These are phyloP conservation scores for Tolypocladium nubicola DNA, from an alignment of 2,329 filamentous ascomycete genomes.

Conservation along the genomic window DNA sequence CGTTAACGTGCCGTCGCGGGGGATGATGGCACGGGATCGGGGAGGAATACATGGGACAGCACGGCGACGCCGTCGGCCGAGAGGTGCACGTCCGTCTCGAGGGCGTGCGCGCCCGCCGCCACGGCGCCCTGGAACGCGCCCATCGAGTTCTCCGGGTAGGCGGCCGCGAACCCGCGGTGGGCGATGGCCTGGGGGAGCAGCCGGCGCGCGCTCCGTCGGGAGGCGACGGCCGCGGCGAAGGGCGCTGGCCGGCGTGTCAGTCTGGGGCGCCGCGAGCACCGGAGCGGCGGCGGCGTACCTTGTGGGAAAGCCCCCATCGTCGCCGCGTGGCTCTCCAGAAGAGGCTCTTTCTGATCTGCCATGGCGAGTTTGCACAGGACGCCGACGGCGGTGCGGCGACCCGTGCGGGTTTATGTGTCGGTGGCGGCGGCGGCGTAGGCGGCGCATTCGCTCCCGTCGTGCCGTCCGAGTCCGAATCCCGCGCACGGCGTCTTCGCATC, in stretches of 20 bases:
- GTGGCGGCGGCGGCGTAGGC: neutral
- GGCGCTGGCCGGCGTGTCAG: slow-evolving; percentile 1
- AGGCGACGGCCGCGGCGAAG: slow-evolving; percentile 22
- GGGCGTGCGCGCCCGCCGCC: slow-evolving; percentile 61
- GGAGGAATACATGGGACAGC: slow-evolving; percentile 56
- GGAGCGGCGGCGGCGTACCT: neutral
- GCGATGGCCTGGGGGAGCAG: slow-evolving; percentile 61
- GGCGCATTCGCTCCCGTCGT: neutral
- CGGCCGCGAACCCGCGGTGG: slow-evolving; percentile 68
- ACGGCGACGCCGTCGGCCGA: slow-evolving; percentile 77
- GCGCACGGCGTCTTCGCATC: neutral
- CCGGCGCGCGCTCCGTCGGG: slow-evolving; percentile 12
- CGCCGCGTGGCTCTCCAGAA: neutral
- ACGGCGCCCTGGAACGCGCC: slow-evolving; percentile 66
- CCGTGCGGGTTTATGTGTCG: neutral
- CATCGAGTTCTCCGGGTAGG: slow-evolving; percentile 80
- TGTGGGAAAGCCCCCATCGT: neutral
- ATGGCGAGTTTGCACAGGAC: neutral
- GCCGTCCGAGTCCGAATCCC: too few species aligned
- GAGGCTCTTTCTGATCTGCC: neutral
- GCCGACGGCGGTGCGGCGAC: neutral
- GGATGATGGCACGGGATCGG: too few species aligned
- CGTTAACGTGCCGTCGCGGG: neutral
- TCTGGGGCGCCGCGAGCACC: too few species aligned
- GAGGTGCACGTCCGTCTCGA: slow-evolving; percentile 85